Evolutionary conservation across 2,329 filamentous ascomycete species (phyloP), one percentile per base, ranked within the genome.

Genomic region (Aspergillus sojae): DNA sequence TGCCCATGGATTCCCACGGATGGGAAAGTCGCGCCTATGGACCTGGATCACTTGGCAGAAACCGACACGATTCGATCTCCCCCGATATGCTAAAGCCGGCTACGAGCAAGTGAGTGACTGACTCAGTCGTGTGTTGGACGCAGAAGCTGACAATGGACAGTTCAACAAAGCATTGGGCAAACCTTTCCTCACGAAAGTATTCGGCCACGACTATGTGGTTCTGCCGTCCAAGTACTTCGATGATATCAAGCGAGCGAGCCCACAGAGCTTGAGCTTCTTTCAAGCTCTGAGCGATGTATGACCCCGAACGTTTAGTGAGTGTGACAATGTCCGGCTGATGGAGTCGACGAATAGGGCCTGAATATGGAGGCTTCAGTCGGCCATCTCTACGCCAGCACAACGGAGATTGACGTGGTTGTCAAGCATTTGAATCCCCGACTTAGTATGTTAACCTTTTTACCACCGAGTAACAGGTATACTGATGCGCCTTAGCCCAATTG

Each of bases 321-420:
- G 9, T 26, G 23, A 5, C n/a, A 48, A 34, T 34, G n/a, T 19
- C 21, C 23, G 16, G 45, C 45, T 48, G 23, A 48, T 41, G 16
- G 7, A 5, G 19, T 41, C 14, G 32, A 41, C 32, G 26, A 41
- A 43, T 41, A 57, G 54, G 32, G 54, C 23, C 26, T 57, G 23
- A 43, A 57, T 41, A 57, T 57, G 54, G 54, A 57, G 54, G 54
- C 54, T 14, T 57, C 54, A 14, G 32, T 57, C 21, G 54, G 54
- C 32, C 32, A 57, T 30, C 32, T 57, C 12, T 39, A 41, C 21
- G 32, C 54, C 12, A 57, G 54, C 12, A 57, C 54, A n/a, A 28
- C 32, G 54, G 54, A 57, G 19, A 57, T 57, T 41, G 54, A 57
- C 14, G 54, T 57, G 32, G 54, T 57, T 21, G 34, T 41, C 32